Percentiles rank a stretch among this genome's conserved stretches.
These are phyloP conservation scores for Cladosporium phlei DNA, from an alignment of 2,329 filamentous ascomycete species.

Conservation along the genomic window DNA sequence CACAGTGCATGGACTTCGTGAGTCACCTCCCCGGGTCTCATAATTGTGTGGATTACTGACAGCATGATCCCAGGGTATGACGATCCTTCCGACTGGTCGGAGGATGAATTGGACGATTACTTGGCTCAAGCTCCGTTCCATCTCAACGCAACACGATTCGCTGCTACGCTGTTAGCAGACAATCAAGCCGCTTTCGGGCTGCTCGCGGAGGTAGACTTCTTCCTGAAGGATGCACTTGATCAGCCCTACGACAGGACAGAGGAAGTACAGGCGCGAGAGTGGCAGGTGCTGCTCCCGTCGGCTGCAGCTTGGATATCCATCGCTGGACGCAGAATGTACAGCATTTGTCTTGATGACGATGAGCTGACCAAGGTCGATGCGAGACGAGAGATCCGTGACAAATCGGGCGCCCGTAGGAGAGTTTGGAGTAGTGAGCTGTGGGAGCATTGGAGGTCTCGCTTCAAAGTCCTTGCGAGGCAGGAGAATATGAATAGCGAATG, in stretches of 20 bases:
- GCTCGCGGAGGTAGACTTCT: not conserved
- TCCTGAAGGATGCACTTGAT: not conserved
- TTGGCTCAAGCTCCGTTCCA: not conserved
- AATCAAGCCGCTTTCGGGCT: not conserved
- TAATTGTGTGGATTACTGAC: not conserved
- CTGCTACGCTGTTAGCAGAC: not conserved
- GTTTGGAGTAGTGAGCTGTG: not conserved
- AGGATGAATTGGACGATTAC: not conserved
- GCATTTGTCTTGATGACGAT: not conserved
- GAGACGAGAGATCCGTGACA: not conserved
- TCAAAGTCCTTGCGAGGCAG: not conserved
- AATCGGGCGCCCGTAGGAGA: no score
- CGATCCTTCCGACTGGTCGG: not conserved
- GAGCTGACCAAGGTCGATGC: not conserved
- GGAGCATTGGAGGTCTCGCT: not conserved
- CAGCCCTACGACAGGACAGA: not conserved
- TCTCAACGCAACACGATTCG: not conserved
- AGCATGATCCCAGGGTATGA: not conserved
- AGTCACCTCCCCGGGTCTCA: not conserved
- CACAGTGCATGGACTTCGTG: not conserved
- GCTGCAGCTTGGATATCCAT: not conserved
- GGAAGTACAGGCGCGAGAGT: not conserved
- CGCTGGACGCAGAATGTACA: not conserved
- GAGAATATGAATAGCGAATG: not conserved
- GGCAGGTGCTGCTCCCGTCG: not conserved